Evolutionary conservation across 768 basidiomycete species (phyloP), one percentile per base, ranked within the genome.

Genomic region (Pleurotus pulmonarius): DNA sequence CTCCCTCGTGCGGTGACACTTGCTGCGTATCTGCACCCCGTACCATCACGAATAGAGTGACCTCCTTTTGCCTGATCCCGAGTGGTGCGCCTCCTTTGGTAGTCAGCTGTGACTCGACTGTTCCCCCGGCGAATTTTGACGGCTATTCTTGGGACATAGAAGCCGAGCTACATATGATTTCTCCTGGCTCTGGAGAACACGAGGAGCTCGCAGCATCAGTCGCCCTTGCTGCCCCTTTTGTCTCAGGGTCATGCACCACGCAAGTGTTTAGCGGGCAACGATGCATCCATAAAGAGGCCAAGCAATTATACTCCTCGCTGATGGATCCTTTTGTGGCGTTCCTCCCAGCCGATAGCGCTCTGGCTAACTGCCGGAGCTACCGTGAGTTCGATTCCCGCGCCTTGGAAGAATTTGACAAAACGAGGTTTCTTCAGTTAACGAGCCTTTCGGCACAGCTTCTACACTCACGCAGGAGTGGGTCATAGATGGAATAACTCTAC

Each of bases 401-500:
- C n/a, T 24, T 16, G n/a, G 24, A 22, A 26, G 12, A 22, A 48
- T 11, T 26, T 9, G 24, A 24, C 24, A 48, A 22, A 25, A 5
- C 24, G 45, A n/a, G 16, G 16, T 22, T 46, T n/a, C 16, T 63
- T 59, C 61, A 68, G 59, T 68, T 58, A 64, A 60, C 67, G 63
- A 59, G 68, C 67, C 72, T 62, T 61, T 58, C 85, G 82, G 73
- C 61, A 65, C 76, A 57, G 73, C 79, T 55, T 80, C 79, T 13
- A 76, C 68, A 43, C 76, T 91, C 66, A 82, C 82, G 25, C 90
- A 92, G 71, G 83, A 90, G 72, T 73, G 91, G 62, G 73, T 83
- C 56, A 77, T 83, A 55, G 86, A 90, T 70, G 79, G 79, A 61
- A 78, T 80, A 59, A 77, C 82, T 15, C 71, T 88, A 51, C 79